Evolutionary conservation across 225 moss, liverwort and hornwort genomes (phyloP), one percentile per base, ranked within the genome.

Genomic region (Rhytidiadelphus loreus): DNA sequence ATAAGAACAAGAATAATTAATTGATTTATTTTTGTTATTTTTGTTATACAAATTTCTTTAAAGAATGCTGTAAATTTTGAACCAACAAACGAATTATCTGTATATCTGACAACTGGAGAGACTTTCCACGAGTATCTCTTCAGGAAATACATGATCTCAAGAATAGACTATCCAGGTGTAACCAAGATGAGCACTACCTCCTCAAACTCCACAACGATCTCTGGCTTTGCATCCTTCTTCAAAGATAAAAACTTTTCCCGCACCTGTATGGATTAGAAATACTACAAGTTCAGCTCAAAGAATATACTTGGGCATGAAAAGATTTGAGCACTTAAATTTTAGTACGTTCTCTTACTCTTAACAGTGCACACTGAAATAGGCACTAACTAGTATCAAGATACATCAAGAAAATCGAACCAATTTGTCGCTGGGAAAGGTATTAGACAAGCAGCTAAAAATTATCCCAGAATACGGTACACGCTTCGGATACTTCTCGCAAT

Each of bases 221-320:
- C 98, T 56, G 92, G 90, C 86, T 98, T 98, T 25, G 98, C 95
- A 95, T 98, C 98, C 74, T 97, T 97, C 80, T 93, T 96, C 87
- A 98, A 88, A 85, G 97, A 95, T 71, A 98, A 90, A 84, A 95
- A 97, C 86, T 95, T 95, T 59, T 97, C 98, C 50, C 98, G 96
- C 83, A 98, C 96, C 95, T 95, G 79, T 48, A 75, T 63, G 84
- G 48, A 83, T 84, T 79, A 48, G n/a, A 22, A 59, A 75, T 81
- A 78, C 44, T 62, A 33, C 69, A 88, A 76, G 41, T 39, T 92
- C 53, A 87, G 65, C 87, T 87, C 63, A 82, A 70, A 63, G 50
- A 53, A 89, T 46, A 43, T n/a, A 77, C 48, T 53, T 72, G 44
- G 44, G 28, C 43, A 80, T 81, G 70, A 80, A 53, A 62, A 35